Evolutionary conservation across 495 filamentous ascomycete genomes (phyloP), one percentile per base, ranked within the genome.

Genomic region (Penicillium soppii): DNA sequence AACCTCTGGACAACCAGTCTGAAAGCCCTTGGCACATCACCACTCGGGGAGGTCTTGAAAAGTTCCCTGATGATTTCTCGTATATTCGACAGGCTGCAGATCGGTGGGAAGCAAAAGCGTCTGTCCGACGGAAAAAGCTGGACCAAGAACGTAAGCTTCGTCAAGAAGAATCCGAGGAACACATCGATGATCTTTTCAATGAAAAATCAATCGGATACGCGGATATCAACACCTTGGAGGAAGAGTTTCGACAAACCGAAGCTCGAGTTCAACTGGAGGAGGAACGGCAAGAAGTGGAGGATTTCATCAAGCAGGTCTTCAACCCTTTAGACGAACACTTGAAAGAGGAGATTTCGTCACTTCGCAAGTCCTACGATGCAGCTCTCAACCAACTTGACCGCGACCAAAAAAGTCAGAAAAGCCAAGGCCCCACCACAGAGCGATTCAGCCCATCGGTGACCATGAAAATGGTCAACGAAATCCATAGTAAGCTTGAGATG

Each of bases 121-220:
- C 72, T 44, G 53, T 58, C 36, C 67, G 68, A 21, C 77, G 76
- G 15, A 63, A 70, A 25, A 60, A 61, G 36, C 52, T 80, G 35
- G 78, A 83, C 2, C 61, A 67, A 37, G 75, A 77, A 30, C 78
- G 82, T 4, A 65, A 68, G 35, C 52, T 48, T 43, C 75, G 82
- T 29, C 81, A 82, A 59, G 74, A 81, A 37, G 72, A 81, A 53
- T 79, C 78, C 3, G 82, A 82, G 44, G 65, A 57, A 25, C 70
- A 73, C 36, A 80, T 80, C 21, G 79, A 84, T 54, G 66, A 66
- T 8, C 67, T 84, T 15, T 85, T 82, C 66, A 78, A 83, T 53
- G 74, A 71, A 33, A 79, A 83, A 49, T 74, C 80, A 44, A 84
- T 85, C 49, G 78, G 78, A 1, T 84, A 85, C 62, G 80, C 77